Base-by-base conservation (phyloP, 139 green algal species). In the Ettlia oleoabundans region DNA sequence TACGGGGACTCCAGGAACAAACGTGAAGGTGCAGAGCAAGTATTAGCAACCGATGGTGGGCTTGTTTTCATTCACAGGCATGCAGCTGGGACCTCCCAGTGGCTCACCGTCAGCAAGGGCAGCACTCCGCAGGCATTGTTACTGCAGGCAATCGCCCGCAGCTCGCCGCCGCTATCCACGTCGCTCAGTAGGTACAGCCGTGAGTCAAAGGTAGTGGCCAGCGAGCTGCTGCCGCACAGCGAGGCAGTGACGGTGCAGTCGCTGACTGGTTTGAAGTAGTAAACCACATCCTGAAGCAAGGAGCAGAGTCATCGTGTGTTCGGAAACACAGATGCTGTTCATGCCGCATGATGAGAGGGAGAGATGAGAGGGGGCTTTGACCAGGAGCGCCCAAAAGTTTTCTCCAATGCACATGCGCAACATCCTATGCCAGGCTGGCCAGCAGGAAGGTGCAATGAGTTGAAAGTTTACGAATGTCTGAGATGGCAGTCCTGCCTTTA, bases 111-210 rank as follows among this genome's bases (percentile, higher is more conserved):
- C 1, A 90, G 41, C 28, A 66, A 62, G 18, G 58, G 69, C 37
- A 82, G 62, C 67, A 71, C 81, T 62, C 86, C 85, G 70, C 86
- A 90, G 9, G 43, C 76, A 65, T 90, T 80, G 55, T 90, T 85
- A 62, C 79, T 83, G 80, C 87, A 90, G 43, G 84, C 51, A 4
- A 40, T 13, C 3, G 64, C 78, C 24, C 21, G 15, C 28, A 63
- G 37, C 10, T 47, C 22, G 18, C 71, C 67, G 5, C 58, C 58
- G 0, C 22, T 24, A 30, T 74, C 65, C 51, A 85, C 63, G 58
- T 87, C 76, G 3, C 40, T 28, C 37, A 90, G 38, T 30, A 90
- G 76, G 43, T 84, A 90, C 33, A 90, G 66, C 38, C 81, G 83
- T 26, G 76, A 82, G 73, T 90, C 87, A 66, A 89, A 90, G 26